Evolutionary conservation across 2,329 filamentous ascomycete genomes (phyloP), one percentile per base, ranked within the genome.

Genomic region (Epichloe glyceriae): DNA sequence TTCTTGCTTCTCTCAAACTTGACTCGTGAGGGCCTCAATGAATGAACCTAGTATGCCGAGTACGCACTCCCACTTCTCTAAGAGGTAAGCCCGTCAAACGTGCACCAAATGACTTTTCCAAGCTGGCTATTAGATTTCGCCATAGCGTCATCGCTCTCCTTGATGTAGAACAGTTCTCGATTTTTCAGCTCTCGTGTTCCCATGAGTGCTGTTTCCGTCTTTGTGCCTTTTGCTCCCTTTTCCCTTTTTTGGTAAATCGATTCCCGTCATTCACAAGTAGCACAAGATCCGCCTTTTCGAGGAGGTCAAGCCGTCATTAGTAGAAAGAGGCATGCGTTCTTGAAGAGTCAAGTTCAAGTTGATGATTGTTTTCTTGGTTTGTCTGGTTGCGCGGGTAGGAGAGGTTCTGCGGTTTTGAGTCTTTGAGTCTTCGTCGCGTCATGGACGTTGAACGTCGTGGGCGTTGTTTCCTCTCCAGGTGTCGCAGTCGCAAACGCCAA

Each of bases 61-160:
- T 4, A 20, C 20, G 20, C 20, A 3, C 20, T 20, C 20, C 20
- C 20, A 20, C 20, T 20, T 20, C 20, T 20, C 20, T 1, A 20
- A 20, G 20, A 20, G 20, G 20, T 4, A 4, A 20, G 20, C 20
- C 20, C 20, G 20, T 20, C 3, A 20, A 20, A 20, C 20, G 20
- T 20, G 20, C 20, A 20, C 51, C 34, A 30, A n/a, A 62, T 53
- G 60, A 62, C 60, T 61, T 56, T 63, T 62, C 60, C 61, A 62
- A 63, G 61, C 61, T 62, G 61, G 61, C 61, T 63, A 62, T 63
- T 63, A 61, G 60, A 63, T 62, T 63, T 63, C 61, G 60, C 61
- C 58, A 62, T 63, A 62, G 61, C 61, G 57, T 63, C 58, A 59
- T 62, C 60, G 61, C 61, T 63, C 61, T 62, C 50, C 52, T 47